Base-by-base conservation (phyloP, 1,139 yeast genomes). In the Spencermartinsiella ligniputridi region DNA sequence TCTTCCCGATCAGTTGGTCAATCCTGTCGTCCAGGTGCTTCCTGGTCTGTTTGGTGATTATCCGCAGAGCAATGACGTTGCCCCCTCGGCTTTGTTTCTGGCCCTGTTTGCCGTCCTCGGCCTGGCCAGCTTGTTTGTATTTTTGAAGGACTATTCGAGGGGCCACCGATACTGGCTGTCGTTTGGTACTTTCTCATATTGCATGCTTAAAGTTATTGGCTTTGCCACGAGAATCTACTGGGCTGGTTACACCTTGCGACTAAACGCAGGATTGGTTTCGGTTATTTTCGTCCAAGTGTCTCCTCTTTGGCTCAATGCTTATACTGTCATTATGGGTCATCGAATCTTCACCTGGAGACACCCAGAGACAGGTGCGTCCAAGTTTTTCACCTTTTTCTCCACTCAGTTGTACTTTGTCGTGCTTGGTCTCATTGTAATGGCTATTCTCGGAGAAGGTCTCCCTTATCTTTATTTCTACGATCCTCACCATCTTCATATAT, bases 261-360 rank as follows among this genome's bases (percentile, higher is more conserved):
- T 83, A 37, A 62, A 68, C 18, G 55, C 68, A 20, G 94, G 89
- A 18, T 70, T 85, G 41, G 71, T 84, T 2, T 71, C 83, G 27
- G 79, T 75, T 40, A 78, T 83, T 24, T 74, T 84, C 47, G 62
- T 76, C 39, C 72, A 81, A 50, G 65, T 82, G 2, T 59, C 69
- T 1, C 64, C 61, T 30, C 48, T 83, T 80, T 19, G 48, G 40
- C 43, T 60, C 35, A 56, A 56, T 37, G 70, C 80, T 5, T 75
- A 81, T 40, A 55, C 82, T 57, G 73, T 83, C 63, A 75, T 83
- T 37, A 67, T 85, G 49, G 89, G 89, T 3, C 92, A 84, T 62
- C 74, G 95, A 54, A 71, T 84, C 37, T 84, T 83, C 66, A 83
- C 90, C 6, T 83, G 92, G 88, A 71, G 86, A 58, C 94, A 85